Percentiles rank a stretch among this genome's conserved stretches.
These are phyloP conservation scores for Backusella tuberculispora DNA, from an alignment of 192 early-diverging fungal species.

Conservation along the genomic window DNA sequence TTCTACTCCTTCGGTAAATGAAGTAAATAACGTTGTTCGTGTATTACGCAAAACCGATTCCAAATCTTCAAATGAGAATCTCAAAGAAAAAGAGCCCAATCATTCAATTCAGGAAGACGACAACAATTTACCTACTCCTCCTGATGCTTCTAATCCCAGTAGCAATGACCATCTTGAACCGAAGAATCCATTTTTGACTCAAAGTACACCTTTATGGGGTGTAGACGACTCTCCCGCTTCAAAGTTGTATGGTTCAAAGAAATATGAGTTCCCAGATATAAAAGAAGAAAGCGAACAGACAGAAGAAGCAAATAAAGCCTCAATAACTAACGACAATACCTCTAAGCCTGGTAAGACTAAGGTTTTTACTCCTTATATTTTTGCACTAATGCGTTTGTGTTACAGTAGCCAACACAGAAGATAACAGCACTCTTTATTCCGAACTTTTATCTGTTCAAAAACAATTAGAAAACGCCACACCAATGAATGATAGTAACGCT, in stretches of 20 bases:
- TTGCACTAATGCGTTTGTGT: neutral
- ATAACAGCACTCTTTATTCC: neutral
- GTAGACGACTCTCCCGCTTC: neutral
- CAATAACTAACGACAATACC: neutral
- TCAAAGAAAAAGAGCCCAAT: neutral
- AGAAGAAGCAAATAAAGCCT: neutral
- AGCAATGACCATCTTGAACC: neutral
- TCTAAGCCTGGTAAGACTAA: neutral
- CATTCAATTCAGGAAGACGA: neutral
- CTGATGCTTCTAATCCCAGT: neutral
- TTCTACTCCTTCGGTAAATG: constrained; percentile 10
- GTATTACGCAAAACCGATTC: neutral
- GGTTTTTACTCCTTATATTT: neutral
- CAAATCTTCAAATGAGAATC: neutral
- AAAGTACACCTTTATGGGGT: neutral
- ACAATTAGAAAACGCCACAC: neutral
- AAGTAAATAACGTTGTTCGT: constrained; percentile 10
- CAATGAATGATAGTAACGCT: neutral
- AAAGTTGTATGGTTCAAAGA: neutral
- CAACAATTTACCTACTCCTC: constrained; percentile 6
- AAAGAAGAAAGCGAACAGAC: neutral
- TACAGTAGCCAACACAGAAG: neutral
- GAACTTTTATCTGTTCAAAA: constrained; percentile 10
- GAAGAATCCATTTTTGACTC: neutral
- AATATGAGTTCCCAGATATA: neutral